A percentile compares a stretch with the other conserved stretches of the same genome.
Conservation (phyloP, 169 alveolate species). For the Blepharisma undulans region DNA sequence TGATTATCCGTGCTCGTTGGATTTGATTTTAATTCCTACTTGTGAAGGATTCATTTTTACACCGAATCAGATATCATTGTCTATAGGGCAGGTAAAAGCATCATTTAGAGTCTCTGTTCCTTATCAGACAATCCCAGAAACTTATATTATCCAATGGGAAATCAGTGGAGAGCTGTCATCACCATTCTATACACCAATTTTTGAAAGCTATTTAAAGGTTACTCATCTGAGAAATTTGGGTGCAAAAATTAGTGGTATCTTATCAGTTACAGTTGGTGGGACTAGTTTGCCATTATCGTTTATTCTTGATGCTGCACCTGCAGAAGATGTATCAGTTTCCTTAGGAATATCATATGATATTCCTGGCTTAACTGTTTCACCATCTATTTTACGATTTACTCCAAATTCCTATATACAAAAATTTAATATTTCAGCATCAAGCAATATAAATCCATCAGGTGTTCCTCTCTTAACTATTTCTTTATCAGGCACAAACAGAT, state of each 20-base stretch:
- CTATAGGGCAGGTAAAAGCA: slow-evolving; percentile 37
- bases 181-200: slow-evolving; percentile 46
- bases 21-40: slow-evolving; percentile 40
- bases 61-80: slow-evolving; percentile 37
- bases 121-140: slow-evolving; percentile 5
- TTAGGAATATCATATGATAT: background rate
- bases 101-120: slow-evolving; percentile 46
- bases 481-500: slow-evolving; percentile 13
- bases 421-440: background rate
- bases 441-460: background rate
- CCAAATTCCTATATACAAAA: background rate
- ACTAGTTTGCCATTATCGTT: slow-evolving; percentile 42
- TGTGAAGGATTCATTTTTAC: slow-evolving; percentile 33
- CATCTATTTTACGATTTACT: background rate
- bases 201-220: slow-evolving; percentile 41
- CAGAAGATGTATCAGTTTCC: slow-evolving; percentile 39
- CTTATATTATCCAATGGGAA: slow-evolving; percentile 49
- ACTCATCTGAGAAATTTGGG: slow-evolving; percentile 24
- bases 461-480: background rate
- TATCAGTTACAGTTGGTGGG: slow-evolving; percentile 50
- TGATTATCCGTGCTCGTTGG: slow-evolving; percentile 54
- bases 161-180: slow-evolving; percentile 45
- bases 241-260: slow-evolving; percentile 21
- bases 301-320: slow-evolving; percentile 45
- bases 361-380: background rate